A percentile compares a stretch with the other conserved stretches of the same genome.
Evolutionary conservation across 164 flowering plant genomes (phyloP).

Genomic region (Magnolia sinica): DNA sequence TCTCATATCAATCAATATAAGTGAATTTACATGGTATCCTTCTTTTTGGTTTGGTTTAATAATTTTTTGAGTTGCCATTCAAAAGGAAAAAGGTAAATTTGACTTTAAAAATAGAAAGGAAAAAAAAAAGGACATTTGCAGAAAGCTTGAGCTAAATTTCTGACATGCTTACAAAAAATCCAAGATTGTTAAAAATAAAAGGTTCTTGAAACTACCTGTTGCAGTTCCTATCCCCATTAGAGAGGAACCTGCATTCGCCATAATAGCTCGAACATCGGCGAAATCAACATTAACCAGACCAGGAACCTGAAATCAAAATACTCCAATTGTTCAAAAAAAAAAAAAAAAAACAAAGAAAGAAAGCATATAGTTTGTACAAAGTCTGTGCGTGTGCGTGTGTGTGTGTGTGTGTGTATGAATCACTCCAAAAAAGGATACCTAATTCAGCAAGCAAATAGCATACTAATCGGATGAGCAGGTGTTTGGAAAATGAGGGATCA

Average conservation of each 20-base stretch:
- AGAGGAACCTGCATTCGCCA: conserved; percentile 84
- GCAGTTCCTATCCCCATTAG: conserved; percentile 83
- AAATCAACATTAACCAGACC: conserved; percentile 79
- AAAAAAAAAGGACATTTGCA: background rate
- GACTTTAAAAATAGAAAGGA: too few relatives aligned
- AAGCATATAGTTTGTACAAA: too few relatives aligned
- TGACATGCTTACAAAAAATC: background rate
- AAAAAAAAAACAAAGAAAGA: too few relatives aligned
- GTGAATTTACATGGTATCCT: background rate
- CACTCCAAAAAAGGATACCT: too few relatives aligned
- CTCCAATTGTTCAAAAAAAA: background rate
- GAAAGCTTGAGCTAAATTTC: background rate
- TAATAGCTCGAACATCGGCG: conserved; percentile 81
- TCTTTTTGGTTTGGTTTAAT: background rate
- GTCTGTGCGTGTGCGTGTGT: too few relatives aligned
- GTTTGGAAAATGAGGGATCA: too few relatives aligned
- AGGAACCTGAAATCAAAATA: conserved; percentile 46
- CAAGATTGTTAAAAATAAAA: background rate
- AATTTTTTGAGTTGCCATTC: background rate
- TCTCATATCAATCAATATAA: background rate
- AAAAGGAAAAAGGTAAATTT: too few relatives aligned
- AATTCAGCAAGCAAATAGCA: too few relatives aligned
- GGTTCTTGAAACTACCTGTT: conserved; percentile 41
- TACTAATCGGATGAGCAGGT: too few relatives aligned
- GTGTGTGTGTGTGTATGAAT: too few relatives aligned